Evolutionary conservation across 805 yeast species (phyloP), one percentile per base, ranked within the genome.

Genomic region (Metschnikowia dekortorum): DNA sequence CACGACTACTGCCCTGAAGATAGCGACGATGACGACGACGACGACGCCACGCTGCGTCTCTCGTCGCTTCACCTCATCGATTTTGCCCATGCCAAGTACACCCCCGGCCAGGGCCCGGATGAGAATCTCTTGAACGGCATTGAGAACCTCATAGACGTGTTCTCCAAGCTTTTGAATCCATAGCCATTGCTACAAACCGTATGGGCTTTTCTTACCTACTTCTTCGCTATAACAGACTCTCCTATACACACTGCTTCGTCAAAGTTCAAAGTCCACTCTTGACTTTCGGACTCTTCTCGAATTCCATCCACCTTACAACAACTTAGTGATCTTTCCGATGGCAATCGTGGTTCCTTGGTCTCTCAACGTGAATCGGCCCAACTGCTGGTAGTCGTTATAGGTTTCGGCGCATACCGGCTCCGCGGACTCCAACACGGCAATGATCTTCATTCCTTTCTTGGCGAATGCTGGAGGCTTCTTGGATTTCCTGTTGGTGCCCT

Each of bases 341-440:
- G 99, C 99, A 73, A 94, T 91, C 48, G 99, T 94, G 55, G 84
- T 84, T 67, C 98, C 99, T 76, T 94, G 98, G 73, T 94, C 99
- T 80, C 99, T 90, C 69, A 94, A 81, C 30, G 99, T 94, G 71
- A 94, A 94, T 74, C 99, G 85, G 68, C 99, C 99, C 63, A 94
- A 80, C 74, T 94, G 98, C 59, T 92, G 97, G 67, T 91, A 89
- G 66, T 89, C 95, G 60, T 78, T 84, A 69, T 86, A 94, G 42
- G 95, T 85, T 75, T 94, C 99, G 47, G 92, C 85, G 76, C 98
- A 94, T 36, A 94, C 88, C 26, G 97, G 92, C 60, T 83, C 90
- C 42, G 83, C 76, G 14, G 90, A 77, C 74, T 91, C 97, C 63
- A 94, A 76, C 40, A 86, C 81, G 33, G 97, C 99, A 68, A 94